phyloP scores from a whole-genome alignment of 1,284 basidiomycete genomes.

The Ganoderma sp. region DNA sequence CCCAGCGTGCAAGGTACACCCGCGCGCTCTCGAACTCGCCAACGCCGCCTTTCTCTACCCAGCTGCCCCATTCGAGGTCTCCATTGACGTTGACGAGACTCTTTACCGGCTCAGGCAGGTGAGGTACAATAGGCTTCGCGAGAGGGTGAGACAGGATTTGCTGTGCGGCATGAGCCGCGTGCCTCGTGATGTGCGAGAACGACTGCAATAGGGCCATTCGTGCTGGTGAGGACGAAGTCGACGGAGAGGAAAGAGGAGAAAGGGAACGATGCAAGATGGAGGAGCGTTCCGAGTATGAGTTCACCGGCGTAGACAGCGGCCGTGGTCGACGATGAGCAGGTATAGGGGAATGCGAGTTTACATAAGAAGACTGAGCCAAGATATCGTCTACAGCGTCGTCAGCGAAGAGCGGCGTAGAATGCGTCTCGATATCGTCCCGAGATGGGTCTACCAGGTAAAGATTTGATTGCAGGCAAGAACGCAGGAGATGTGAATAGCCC shows the following conservation, averaged over 20 bases:
- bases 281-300: conserved; percentile 69
- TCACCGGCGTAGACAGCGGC: conserved; percentile 60
- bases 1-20: conserved; percentile 97
- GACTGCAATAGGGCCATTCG: conserved; percentile 81
- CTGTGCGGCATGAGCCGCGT: conserved; percentile 88
- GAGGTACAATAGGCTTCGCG: conserved; percentile 92
- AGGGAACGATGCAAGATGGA: conserved; percentile 82
- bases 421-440: conserved; percentile 86
- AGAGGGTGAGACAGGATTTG: conserved; percentile 93
- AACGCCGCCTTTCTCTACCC: conserved; percentile 86
- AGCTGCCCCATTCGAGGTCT: conserved; percentile 85
- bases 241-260: conserved; percentile 49
- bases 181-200: conserved; percentile 88
- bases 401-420: conserved; percentile 80
- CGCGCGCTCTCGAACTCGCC: conserved; percentile 95
- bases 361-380: conserved; percentile 74
- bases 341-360: conserved; percentile 80
- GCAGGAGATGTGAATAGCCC: conserved; percentile 76
- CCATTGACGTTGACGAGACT: conserved; percentile 86
- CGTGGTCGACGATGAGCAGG: conserved; percentile 79
- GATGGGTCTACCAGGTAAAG: conserved; percentile 94
- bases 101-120: conserved; percentile 89
- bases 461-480: conserved; percentile 78
- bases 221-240: conserved; percentile 65
- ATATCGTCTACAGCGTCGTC: conserved; percentile 87